Conservation (phyloP, 176 grass and related monocot species). For the Hordeum marinum region DNA sequence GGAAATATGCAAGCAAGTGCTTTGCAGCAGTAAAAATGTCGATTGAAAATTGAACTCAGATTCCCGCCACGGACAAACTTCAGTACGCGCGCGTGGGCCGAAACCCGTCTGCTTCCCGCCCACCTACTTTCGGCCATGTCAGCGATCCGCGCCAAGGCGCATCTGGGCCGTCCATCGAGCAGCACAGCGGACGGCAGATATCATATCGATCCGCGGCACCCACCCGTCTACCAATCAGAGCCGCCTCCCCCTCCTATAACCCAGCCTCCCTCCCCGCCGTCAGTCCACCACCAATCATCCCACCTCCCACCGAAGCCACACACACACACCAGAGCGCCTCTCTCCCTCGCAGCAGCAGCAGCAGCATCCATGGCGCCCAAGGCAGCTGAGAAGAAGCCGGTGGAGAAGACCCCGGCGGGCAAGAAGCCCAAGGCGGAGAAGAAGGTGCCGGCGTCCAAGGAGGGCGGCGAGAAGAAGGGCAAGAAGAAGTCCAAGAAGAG, state of each 20-base stretch:
- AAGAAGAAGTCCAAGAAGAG: slow-evolving; percentile 44
- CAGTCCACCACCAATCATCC: not conserved
- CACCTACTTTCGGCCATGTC: not conserved
- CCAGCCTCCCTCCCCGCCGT: too few species aligned
- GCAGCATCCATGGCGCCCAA: not conserved
- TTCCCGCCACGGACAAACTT: too few species aligned
- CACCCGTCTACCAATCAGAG: not conserved
- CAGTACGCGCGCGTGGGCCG: too few species aligned
- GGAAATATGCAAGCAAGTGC: too few species aligned
- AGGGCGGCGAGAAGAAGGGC: not conserved
- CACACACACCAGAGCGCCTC: too few species aligned
- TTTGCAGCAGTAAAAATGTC: too few species aligned
- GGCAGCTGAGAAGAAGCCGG: not conserved
- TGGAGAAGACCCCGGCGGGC: not conserved
- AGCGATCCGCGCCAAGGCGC: not conserved
- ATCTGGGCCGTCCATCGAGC: not conserved
- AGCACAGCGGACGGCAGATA: not conserved
- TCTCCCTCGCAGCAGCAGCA: not conserved
- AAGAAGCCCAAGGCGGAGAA: not conserved
- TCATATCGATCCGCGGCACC: not conserved
- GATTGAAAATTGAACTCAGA: not conserved
- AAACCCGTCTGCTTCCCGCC: not conserved
- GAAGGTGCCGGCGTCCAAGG: not conserved
- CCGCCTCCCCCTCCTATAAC: not conserved
- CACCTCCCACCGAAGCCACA: not conserved